phyloP scores from a whole-genome alignment of 2,329 filamentous ascomycete genomes.

The Samsoniella hepiali region DNA sequence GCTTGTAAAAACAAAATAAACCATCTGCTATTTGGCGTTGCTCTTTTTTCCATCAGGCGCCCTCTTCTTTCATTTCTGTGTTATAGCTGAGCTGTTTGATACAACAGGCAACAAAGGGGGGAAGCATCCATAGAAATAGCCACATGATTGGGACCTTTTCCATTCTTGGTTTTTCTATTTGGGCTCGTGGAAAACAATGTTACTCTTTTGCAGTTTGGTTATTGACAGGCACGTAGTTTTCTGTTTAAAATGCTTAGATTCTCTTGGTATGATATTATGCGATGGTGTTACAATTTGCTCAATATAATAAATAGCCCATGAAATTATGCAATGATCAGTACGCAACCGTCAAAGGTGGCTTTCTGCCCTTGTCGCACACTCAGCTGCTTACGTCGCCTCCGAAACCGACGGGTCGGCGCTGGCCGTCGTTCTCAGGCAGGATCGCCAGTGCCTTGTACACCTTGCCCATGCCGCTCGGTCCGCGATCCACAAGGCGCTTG shows the following conservation, averaged over 20 bases:
- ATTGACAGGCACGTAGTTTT: neutral
- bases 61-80: neutral
- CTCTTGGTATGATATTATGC: neutral
- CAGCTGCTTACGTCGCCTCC: constrained; percentile 60
- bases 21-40: constrained; percentile 23
- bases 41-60: neutral
- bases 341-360: neutral
- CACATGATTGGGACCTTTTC: neutral
- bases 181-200: neutral
- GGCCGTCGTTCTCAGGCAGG: constrained; percentile 72
- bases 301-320: neutral
- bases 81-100: neutral
- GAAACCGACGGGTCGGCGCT: constrained; percentile 82
- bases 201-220: neutral
- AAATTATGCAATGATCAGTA: neutral
- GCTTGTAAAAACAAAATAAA: constrained; percentile 47
- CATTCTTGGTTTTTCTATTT: too few relatives aligned
- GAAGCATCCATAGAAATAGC: neutral
- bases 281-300: neutral
- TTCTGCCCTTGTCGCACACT: neutral
- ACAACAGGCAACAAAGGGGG: neutral
- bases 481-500: constrained; percentile 78
- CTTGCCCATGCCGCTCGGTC: constrained; percentile 85
- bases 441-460: constrained; percentile 93
- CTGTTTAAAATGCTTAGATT: neutral